Percentiles rank a stretch among this genome's conserved stretches.
Evolutionary conservation across 164 flowering plant species (phyloP).

Genomic region (Aristolochia fimbriata): DNA sequence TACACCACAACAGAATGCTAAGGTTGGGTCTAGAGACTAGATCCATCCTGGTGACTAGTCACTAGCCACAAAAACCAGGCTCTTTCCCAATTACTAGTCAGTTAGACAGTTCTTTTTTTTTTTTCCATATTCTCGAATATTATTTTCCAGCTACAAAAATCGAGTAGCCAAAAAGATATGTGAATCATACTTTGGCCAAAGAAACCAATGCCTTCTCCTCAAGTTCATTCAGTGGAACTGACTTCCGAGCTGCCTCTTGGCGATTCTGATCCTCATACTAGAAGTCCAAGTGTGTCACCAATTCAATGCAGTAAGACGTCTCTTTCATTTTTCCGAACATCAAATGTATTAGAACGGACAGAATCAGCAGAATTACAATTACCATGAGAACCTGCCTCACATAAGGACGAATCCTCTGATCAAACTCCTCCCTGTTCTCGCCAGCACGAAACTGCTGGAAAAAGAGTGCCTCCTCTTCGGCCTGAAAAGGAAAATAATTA

Average conservation of each 20-base stretch:
- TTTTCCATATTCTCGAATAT: too few species aligned
- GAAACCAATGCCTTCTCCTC: slow-evolving; percentile 90
- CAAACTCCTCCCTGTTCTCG: slow-evolving; percentile 34
- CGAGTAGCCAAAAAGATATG: too few species aligned
- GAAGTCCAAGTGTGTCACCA: neutral
- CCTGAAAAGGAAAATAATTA: slow-evolving; percentile 25
- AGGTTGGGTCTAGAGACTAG: too few species aligned
- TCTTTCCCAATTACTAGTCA: too few species aligned
- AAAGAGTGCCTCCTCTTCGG: slow-evolving; percentile 80
- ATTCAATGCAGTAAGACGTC: neutral
- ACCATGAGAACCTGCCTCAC: slow-evolving; percentile 63
- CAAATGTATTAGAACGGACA: neutral
- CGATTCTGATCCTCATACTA: slow-evolving; percentile 75
- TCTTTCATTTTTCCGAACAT: neutral
- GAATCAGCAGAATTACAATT: slow-evolving; percentile 5
- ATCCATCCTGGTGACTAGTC: too few species aligned
- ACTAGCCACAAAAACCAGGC: too few species aligned
- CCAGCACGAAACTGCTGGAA: slow-evolving; percentile 46
- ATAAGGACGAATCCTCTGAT: slow-evolving; percentile 49
- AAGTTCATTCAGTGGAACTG: slow-evolving; percentile 73
- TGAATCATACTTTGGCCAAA: slow-evolving; percentile 58
- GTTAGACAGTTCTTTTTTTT: too few species aligned
- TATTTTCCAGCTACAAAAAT: too few species aligned
- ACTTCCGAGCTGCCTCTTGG: slow-evolving; percentile 71
- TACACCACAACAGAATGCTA: too few species aligned